A percentile compares a stretch with the other conserved stretches of the same genome.
Evolutionary conservation across 2,329 filamentous ascomycete species (phyloP).

Genomic region (Didymella pomorum): DNA sequence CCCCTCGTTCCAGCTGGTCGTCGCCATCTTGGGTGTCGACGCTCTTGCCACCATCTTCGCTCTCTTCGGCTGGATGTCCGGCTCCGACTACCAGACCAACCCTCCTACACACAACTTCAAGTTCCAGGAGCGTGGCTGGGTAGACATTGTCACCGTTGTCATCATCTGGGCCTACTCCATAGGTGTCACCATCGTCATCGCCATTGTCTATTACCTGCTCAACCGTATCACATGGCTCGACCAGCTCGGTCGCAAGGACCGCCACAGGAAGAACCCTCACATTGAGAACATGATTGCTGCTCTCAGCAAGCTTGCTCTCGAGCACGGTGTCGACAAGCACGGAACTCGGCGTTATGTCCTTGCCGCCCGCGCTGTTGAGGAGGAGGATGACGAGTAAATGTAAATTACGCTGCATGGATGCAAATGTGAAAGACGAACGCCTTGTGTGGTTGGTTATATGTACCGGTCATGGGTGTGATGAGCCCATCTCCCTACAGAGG

Average conservation of each 20-base stretch:
- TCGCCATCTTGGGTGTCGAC: slow-evolving; percentile 76
- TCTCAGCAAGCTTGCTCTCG: slow-evolving; percentile 69
- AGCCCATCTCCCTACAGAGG: slow-evolving; percentile 35
- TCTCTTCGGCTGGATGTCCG: slow-evolving; percentile 77
- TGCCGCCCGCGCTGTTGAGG: slow-evolving; percentile 56
- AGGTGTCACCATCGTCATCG: slow-evolving; percentile 70
- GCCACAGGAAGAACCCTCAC: slow-evolving; percentile 67
- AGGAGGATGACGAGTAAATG: slow-evolving; percentile 57
- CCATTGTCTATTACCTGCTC: slow-evolving; percentile 70
- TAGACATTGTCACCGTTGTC: slow-evolving; percentile 70
- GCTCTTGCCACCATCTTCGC: slow-evolving; percentile 76
- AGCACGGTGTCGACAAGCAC: slow-evolving; percentile 64
- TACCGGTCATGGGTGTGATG: slow-evolving; percentile 33
- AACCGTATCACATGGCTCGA: slow-evolving; percentile 67
- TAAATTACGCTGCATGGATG: slow-evolving; percentile 25
- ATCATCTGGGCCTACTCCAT: slow-evolving; percentile 73
- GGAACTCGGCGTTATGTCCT: slow-evolving; percentile 56
- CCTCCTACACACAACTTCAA: slow-evolving; percentile 51
- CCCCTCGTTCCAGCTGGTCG: slow-evolving; percentile 77
- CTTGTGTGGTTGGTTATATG: slow-evolving; percentile 41
- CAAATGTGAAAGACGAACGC: slow-evolving; percentile 29
- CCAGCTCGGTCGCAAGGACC: slow-evolving; percentile 69
- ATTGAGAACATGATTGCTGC: slow-evolving; percentile 73
- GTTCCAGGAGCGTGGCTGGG: slow-evolving; percentile 60
- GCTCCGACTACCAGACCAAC: slow-evolving; percentile 55